Conservation (phyloP, 2,329 filamentous ascomycete species). For the Fusarium sp. region DNA sequence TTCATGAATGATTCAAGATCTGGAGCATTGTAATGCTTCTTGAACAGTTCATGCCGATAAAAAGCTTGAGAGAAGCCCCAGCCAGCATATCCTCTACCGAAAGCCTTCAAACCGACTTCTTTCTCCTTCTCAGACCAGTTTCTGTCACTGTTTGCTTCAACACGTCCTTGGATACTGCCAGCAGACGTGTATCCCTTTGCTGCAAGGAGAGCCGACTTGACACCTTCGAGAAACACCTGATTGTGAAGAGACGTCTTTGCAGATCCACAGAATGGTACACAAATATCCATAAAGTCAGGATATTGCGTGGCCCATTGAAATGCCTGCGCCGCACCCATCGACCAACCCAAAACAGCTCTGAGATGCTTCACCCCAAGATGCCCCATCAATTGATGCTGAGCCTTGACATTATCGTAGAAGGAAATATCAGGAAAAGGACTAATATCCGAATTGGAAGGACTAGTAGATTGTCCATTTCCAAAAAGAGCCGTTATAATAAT, state of each 20-base stretch:
- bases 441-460: slow-evolving; percentile 61
- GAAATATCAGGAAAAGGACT: slow-evolving; percentile 59
- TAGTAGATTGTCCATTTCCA: slow-evolving; percentile 66
- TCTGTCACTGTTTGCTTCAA: slow-evolving; percentile 36
- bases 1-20: slow-evolving; percentile 80
- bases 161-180: slow-evolving; percentile 55
- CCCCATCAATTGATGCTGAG: slow-evolving; percentile 60
- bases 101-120: slow-evolving; percentile 69
- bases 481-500: slow-evolving; percentile 65
- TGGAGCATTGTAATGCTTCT: slow-evolving; percentile 73
- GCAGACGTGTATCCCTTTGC: slow-evolving; percentile 61
- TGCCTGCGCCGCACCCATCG: slow-evolving; percentile 67
- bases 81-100: slow-evolving; percentile 81
- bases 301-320: slow-evolving; percentile 65
- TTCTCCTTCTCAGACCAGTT: slow-evolving; percentile 58
- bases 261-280: slow-evolving; percentile 63
- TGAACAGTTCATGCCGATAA: slow-evolving; percentile 78
- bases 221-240: slow-evolving; percentile 66
- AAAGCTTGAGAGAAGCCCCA: slow-evolving; percentile 87
- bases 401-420: slow-evolving; percentile 64
- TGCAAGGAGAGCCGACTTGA: slow-evolving; percentile 60
- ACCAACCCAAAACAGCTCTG: slow-evolving; percentile 65
- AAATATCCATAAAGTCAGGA: slow-evolving; percentile 60
- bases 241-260: slow-evolving; percentile 66
- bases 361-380: slow-evolving; percentile 58